phyloP scores from a whole-genome alignment of 768 basidiomycete species.

The Hygrophoropsis aurantiaca region DNA sequence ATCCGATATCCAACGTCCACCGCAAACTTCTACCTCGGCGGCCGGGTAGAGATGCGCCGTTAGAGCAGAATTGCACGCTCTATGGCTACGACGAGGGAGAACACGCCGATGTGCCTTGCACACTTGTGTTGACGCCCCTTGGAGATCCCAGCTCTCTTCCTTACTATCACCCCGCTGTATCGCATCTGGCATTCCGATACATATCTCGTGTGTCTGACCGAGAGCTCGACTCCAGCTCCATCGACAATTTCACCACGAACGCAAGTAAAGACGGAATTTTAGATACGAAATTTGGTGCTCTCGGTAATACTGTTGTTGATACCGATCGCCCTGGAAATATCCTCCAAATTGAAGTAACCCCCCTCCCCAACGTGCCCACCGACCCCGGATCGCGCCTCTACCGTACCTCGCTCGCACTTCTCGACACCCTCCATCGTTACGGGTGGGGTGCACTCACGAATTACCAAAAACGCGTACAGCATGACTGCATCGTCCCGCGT shows the following conservation, averaged over 20 bases:
- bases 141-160: conserved; percentile 55
- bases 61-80: conserved; percentile 82
- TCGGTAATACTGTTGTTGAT: no score
- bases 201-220: conserved; percentile 33
- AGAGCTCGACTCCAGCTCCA: conserved; percentile 11
- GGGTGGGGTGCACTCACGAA: conserved; percentile 81
- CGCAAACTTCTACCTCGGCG: conserved; percentile 74
- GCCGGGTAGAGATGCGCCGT: conserved; percentile 67
- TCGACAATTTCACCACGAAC: conserved; percentile 11
- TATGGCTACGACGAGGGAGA: conserved; percentile 38
- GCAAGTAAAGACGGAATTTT: no score
- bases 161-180: conserved; percentile 87
- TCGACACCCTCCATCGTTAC: conserved; percentile 84
- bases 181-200: conserved; percentile 81
- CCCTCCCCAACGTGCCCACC: conserved; percentile 43
- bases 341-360: conserved; percentile 32
- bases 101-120: conserved; percentile 26
- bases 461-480: conserved; percentile 83
- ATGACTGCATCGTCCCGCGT: conserved; percentile 76
- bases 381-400: conserved; percentile 67
- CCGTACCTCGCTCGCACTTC: conserved; percentile 76
- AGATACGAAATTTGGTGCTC: no score
- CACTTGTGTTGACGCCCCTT: conserved; percentile 62
- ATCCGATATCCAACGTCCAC: conserved; percentile 52
- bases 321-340: no score